Evolutionary conservation across 1,139 yeast species (phyloP).

Genomic region (Geotrichum macrosporum): DNA sequence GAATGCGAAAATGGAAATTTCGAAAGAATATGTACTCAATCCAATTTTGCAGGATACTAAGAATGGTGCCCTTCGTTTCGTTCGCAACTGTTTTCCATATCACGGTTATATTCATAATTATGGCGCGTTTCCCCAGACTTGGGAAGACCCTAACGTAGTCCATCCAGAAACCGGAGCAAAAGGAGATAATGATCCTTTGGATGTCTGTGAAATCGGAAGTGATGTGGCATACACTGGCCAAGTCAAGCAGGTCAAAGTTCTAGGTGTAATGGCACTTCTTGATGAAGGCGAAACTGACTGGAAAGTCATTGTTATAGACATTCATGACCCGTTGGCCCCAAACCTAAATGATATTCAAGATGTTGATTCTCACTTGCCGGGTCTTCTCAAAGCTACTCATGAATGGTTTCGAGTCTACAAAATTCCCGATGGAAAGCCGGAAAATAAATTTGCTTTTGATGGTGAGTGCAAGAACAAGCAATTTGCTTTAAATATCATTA

Average conservation of each 20-base stretch:
- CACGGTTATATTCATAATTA: slow-evolving; percentile 95
- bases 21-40: slow-evolving; percentile 65
- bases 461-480: slow-evolving; percentile 72
- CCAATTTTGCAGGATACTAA: slow-evolving; percentile 93
- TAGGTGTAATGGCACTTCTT: slow-evolving; percentile 89
- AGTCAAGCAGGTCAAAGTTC: slow-evolving; percentile 77
- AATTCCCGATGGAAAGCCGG: slow-evolving; percentile 89
- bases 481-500: slow-evolving; percentile 65
- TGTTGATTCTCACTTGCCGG: slow-evolving; percentile 78
- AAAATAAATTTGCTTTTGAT: slow-evolving; percentile 77
- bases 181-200: slow-evolving; percentile 96
- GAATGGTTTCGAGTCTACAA: slow-evolving; percentile 96
- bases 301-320: slow-evolving; percentile 86
- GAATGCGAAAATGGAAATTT: slow-evolving; percentile 88
- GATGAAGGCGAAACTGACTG: slow-evolving; percentile 98
- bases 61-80: slow-evolving; percentile 80
- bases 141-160: slow-evolving; percentile 67
- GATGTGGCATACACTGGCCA: slow-evolving; percentile 67
- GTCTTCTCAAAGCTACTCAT: slow-evolving; percentile 74
- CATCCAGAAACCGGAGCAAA: slow-evolving; percentile 49
- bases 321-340: slow-evolving; percentile 72
- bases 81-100: slow-evolving; percentile 91
- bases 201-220: slow-evolving; percentile 89
- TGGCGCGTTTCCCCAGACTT: slow-evolving; percentile 97
- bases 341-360: slow-evolving; percentile 76